Conservation (phyloP, 2,329 filamentous ascomycete species). For the Fusarium hainanense region DNA sequence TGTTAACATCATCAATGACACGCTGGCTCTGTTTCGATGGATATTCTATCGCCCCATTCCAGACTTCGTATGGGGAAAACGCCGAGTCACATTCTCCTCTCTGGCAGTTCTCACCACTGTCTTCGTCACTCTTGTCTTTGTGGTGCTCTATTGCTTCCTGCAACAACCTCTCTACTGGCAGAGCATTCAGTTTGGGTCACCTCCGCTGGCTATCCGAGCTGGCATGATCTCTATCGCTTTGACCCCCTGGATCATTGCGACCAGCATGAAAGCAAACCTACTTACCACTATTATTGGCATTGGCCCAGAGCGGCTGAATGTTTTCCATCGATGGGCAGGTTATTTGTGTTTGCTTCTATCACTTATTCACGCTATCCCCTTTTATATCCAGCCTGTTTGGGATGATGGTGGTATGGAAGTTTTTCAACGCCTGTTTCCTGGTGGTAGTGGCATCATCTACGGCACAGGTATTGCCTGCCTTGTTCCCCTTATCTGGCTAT, state of each 20-base stretch:
- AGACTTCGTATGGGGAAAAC: conserved; percentile 73
- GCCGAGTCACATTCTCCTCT: conserved; percentile 83
- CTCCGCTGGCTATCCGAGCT: conserved; percentile 84
- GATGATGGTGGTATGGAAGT: conserved; percentile 78
- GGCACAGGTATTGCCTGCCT: conserved; percentile 87
- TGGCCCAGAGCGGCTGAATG: conserved; percentile 90
- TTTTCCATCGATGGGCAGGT: conserved; percentile 91
- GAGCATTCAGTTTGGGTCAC: conserved; percentile 87
- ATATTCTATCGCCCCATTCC: conserved; percentile 90
- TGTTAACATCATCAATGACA: conserved; percentile 78
- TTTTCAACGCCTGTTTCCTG: conserved; percentile 76
- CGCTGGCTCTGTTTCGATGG: conserved; percentile 85
- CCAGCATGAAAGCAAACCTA: conserved; percentile 91
- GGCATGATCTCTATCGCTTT: conserved; percentile 94
- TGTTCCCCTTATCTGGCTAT: conserved; percentile 84
- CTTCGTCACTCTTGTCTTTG: conserved; percentile 75
- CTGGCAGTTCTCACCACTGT: conserved; percentile 77
- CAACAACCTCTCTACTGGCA: conserved; percentile 90
- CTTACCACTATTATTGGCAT: conserved; percentile 88
- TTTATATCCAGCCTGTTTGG: conserved; percentile 89
- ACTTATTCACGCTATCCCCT: conserved; percentile 86
- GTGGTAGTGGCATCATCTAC: conserved; percentile 76
- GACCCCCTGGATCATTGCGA: conserved; percentile 90
- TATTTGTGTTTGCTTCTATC: conserved; percentile 87
- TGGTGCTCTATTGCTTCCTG: conserved; percentile 84